These are phyloP conservation scores for Aspergillus sp. DNA, from an alignment of 2,329 filamentous ascomycete species.

Conservation along the genomic window DNA sequence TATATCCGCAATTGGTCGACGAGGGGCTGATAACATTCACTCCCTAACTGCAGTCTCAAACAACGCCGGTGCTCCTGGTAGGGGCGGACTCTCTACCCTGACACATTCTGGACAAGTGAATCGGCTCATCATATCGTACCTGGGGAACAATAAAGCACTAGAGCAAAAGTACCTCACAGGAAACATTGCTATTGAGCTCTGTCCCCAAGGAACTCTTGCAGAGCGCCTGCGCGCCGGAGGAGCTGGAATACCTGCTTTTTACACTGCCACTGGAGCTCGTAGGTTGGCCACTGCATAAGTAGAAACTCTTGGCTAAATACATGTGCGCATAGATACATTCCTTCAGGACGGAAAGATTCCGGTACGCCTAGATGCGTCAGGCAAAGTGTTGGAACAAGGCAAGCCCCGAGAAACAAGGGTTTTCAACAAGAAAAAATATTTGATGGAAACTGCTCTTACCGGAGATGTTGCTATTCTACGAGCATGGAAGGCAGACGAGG, in stretches of 20 bases:
- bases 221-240: constrained; percentile 67
- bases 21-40: constrained; percentile 56
- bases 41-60: constrained; percentile 76
- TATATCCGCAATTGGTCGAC: constrained; percentile 64
- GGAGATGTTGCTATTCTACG: constrained; percentile 77
- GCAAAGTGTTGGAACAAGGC: constrained; percentile 73
- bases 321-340: constrained; percentile 30
- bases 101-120: constrained; percentile 69
- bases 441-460: constrained; percentile 74
- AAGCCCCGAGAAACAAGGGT: constrained; percentile 68
- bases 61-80: constrained; percentile 71
- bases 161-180: constrained; percentile 74
- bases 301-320: neutral
- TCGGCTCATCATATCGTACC: constrained; percentile 71
- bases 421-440: constrained; percentile 70
- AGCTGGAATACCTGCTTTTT: constrained; percentile 78
- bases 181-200: constrained; percentile 73
- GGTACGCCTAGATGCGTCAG: constrained; percentile 78
- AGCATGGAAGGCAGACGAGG: constrained; percentile 73
- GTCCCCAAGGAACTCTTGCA: constrained; percentile 62
- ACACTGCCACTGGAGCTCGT: constrained; percentile 71
- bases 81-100: constrained; percentile 67
- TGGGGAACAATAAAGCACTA: constrained; percentile 74
- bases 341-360: constrained; percentile 49
- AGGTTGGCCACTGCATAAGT: constrained; percentile 33